phyloP scores from a whole-genome alignment of 163 green algal genomes.

The Scenedesmus sp. region DNA sequence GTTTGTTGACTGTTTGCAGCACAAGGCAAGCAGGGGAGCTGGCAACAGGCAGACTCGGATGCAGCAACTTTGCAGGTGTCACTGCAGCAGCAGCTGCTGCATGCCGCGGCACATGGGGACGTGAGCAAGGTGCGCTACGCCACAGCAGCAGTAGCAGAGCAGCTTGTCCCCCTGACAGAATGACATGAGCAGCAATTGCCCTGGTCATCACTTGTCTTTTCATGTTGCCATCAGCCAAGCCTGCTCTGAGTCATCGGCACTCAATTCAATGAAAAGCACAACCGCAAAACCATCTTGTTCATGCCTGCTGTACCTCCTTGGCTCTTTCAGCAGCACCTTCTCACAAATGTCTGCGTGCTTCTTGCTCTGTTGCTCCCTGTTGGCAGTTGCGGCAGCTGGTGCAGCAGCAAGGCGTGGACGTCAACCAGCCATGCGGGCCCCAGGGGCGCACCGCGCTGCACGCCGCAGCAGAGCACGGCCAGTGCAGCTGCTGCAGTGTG shows the following conservation, averaged over 20 bases:
- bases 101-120: neutral
- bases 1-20: neutral
- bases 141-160: neutral
- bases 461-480: slow-evolving; percentile 22
- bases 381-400: slow-evolving; percentile 32
- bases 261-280: too few relatives aligned
- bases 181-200: too few relatives aligned
- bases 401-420: slow-evolving; percentile 23
- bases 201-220: too few relatives aligned
- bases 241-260: too few relatives aligned
- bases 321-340: neutral
- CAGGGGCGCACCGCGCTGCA: slow-evolving; percentile 31
- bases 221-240: too few relatives aligned
- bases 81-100: neutral
- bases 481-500: neutral
- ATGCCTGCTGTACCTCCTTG: neutral
- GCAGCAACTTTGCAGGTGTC: neutral
- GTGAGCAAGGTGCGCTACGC: neutral
- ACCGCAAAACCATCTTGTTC: too few relatives aligned
- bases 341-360: neutral
- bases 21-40: neutral
- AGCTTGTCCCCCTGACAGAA: neutral
- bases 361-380: neutral
- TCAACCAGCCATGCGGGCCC: neutral
- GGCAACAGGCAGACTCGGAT: neutral